phyloP scores from a whole-genome alignment of 805 yeast genomes.

The Saturnispora silvae region DNA sequence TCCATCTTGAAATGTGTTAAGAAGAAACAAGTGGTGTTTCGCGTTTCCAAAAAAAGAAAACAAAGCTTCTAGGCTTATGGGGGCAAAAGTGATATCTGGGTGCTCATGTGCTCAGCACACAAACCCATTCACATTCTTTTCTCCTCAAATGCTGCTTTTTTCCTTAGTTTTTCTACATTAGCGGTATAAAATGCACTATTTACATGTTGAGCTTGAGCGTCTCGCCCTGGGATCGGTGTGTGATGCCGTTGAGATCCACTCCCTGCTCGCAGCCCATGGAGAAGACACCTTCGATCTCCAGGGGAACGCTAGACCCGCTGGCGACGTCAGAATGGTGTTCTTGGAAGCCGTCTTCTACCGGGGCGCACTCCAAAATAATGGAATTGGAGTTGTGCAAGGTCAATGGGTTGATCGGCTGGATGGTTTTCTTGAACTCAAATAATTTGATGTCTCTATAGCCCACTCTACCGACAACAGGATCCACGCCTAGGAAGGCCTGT shows the following conservation, averaged over 20 bases:
- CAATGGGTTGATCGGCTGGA: not conserved
- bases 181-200: not conserved
- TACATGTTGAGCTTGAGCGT: constrained; percentile 11
- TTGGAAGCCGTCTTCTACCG: constrained; percentile 11
- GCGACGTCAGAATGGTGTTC: constrained; percentile 5
- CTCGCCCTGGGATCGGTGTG: constrained; percentile 27
- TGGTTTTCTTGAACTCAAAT: constrained; percentile 11
- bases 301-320: not conserved
- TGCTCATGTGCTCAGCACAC: no score
- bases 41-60: not conserved
- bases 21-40: not conserved
- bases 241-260: constrained; percentile 19
- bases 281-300: constrained; percentile 14
- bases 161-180: not conserved
- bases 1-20: not conserved
- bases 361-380: constrained; percentile 20
- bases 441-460: constrained; percentile 15
- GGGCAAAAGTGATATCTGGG: no score
- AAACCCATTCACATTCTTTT: no score
- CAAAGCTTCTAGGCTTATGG: not conserved
- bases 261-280: constrained; percentile 29
- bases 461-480: constrained; percentile 39
- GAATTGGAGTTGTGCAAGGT: not conserved
- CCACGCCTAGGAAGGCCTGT: constrained; percentile 53
- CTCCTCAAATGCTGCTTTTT: no score